Evolutionary conservation across 1,284 basidiomycete species (phyloP), one percentile per base, ranked within the genome.

Genomic region (Papiliotrema flavescens): DNA sequence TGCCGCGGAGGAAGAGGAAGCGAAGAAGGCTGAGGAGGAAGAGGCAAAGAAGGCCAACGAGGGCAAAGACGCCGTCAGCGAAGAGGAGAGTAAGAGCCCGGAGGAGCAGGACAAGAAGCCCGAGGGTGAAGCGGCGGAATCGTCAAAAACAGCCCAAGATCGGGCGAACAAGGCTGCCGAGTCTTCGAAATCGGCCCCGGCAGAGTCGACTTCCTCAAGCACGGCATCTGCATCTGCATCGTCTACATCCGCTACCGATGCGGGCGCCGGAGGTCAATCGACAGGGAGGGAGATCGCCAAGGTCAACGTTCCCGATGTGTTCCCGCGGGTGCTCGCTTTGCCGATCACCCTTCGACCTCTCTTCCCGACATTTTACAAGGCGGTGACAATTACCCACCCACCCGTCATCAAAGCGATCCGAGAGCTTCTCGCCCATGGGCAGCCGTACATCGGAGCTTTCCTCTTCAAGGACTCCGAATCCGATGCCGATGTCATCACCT

Each of bases 361-460:
- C 48, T 98, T 98, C 78, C 95, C 95, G 69, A 94, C 93, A 45
- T 97, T 97, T 76, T 97, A 98, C 84, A 97, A 96, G 74, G 91
- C 92, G 14, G 93, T 97, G 51, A 91, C 95, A 56, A 83, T 97
- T 56, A 85, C 87, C 32, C 89, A 96, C 63, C 90, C 91, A 1
- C 81, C 86, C 0, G 95, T 98, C 36, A 94, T 98, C 57, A 85
- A 88, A 19, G 93, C 93, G 5, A 91, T 98, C 71, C 90, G 94
- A 78, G 93, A 98, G 70, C 90, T 95, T 82, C 90, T 97, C 83
- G 87, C 89, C 69, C 89, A 92, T 49, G 94, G 95, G 2, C 95
- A 98, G 76, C 94, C 94, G 0, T 98, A 98, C 77, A 85, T 99
- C 57, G 95, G 96, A 55, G 96, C 95, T 23, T 98, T 98, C 81